Base-by-base conservation (phyloP, 1,284 basidiomycete genomes). In the Coniophora puteana region DNA sequence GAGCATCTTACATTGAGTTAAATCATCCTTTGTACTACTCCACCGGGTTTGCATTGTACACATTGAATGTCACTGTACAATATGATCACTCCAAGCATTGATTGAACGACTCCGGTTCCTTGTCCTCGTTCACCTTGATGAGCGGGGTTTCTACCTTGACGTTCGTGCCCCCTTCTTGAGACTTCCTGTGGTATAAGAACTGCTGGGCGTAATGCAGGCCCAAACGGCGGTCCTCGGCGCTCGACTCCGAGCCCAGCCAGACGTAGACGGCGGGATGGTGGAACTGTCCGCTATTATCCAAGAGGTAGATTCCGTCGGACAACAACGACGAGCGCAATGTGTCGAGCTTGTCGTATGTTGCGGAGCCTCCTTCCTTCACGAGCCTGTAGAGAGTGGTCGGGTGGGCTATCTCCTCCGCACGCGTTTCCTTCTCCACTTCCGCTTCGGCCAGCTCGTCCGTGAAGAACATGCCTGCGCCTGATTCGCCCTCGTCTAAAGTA, bases 201-300 rank as follows among this genome's bases (percentile, higher is more conserved):
- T 51, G 55, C 48, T 81, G 77, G 5, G 75, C 77, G 43, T 80
- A 76, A 47, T 75, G 69, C 18, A 75, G 40, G 3, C 72, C 71
- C 18, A 78, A 59, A 8, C 77, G 65, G 17, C 65, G 57, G 54
- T 81, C 78, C 17, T 59, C 64, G 40, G 71, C 51, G 14, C 72
- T 72, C 21, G 76, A 69, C 8, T 63, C 53, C 8, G 58, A 64
- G 4, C 80, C 79, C 18, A 82, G 62, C 80, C 80, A 82, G 13
- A 77, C 65, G 49, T 76, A 81, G 22, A 81, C 55, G 3, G 67
- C 66, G 8, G 72, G 70, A 35, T 61, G 58, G 3, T 48, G 45
- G 8, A 53, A 35, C 38, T 58, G 58, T 10, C 50, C 39, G n/a
- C 53, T 48, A 25, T 60, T 55, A 39, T 80, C 74, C 26, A 79